A percentile compares a stretch with the other conserved stretches of the same genome.
Evolutionary conservation across 768 basidiomycete species (phyloP).

Genomic region (Gymnopilus junonius): DNA sequence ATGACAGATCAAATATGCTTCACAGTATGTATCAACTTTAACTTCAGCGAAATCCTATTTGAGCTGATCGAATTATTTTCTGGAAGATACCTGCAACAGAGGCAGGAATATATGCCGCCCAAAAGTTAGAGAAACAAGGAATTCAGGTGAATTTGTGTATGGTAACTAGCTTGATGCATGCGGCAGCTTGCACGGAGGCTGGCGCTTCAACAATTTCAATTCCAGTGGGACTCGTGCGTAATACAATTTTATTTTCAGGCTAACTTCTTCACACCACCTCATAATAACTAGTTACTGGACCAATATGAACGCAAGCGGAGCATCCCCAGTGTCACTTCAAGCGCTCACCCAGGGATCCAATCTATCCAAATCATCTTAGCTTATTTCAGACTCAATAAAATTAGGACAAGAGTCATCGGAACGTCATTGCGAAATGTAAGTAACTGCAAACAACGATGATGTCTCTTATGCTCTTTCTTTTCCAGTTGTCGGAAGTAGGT

Average conservation of each 20-base stretch:
- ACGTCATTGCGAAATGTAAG: constrained; percentile 46
- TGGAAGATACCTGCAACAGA: constrained; percentile 62
- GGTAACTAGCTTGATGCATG: constrained; percentile 60
- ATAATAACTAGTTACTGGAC: constrained; percentile 40
- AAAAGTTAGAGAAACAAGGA: constrained; percentile 39
- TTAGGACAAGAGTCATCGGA: constrained; percentile 46
- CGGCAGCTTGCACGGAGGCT: constrained; percentile 57
- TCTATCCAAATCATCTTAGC: constrained; percentile 47
- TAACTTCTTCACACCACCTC: background rate
- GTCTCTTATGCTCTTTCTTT: background rate
- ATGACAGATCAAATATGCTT: constrained; percentile 48
- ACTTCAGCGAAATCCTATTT: background rate
- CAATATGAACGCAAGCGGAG: constrained; percentile 43
- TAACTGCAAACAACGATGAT: background rate
- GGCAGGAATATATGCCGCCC: constrained; percentile 53
- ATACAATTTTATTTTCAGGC: background rate
- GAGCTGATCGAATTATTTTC: background rate
- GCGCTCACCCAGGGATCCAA: constrained; percentile 47
- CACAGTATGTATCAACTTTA: constrained; percentile 43
- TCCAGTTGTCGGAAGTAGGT: constrained; percentile 47
- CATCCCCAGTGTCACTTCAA: constrained; percentile 24
- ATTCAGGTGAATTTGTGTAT: constrained; percentile 55
- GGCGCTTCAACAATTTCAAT: constrained; percentile 53
- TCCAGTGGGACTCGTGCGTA: constrained; percentile 51
- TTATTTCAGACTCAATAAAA: constrained; percentile 44